Percentiles rank a stretch among this genome's conserved stretches.
phyloP scores from a whole-genome alignment of 805 yeast genomes.

The Starmerella tilneyi region DNA sequence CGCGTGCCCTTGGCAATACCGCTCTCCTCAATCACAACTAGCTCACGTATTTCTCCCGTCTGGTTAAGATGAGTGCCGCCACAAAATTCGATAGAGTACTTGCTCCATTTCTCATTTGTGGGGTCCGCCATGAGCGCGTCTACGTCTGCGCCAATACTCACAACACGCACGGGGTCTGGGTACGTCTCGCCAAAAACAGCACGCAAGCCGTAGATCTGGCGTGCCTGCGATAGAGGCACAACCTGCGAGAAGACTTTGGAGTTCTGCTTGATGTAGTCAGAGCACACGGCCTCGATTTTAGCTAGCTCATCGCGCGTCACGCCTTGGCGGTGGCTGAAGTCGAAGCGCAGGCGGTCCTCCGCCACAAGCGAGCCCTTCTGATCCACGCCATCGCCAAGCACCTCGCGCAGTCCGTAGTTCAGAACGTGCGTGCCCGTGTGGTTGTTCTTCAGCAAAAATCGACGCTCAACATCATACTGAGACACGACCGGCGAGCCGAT shows the following conservation, averaged over 20 bases:
- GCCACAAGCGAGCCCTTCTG: constrained; percentile 97
- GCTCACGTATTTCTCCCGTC: constrained; percentile 86
- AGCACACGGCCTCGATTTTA: constrained; percentile 64
- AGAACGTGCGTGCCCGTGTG: constrained; percentile 97
- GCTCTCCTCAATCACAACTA: constrained; percentile 82
- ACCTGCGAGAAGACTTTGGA: constrained; percentile 71
- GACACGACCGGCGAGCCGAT: constrained; percentile 69
- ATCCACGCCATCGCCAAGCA: constrained; percentile 77
- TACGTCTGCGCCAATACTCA: constrained; percentile 85
- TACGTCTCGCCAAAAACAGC: constrained; percentile 98
- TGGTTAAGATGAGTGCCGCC: constrained; percentile 97
- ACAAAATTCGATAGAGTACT: constrained; percentile 84
- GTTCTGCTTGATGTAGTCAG: constrained; percentile 60
- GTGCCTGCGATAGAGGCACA: constrained; percentile 64
- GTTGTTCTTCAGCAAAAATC: constrained; percentile 94
- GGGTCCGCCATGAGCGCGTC: constrained; percentile 70
- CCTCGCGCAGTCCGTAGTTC: constrained; percentile 77
- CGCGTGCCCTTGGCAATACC: constrained; percentile 99
- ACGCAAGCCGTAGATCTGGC: constrained; percentile 70
- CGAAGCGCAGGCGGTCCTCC: constrained; percentile 90
- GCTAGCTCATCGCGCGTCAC: constrained; percentile 59
- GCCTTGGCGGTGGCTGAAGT: constrained; percentile 87
- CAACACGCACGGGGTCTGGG: constrained; percentile 98
- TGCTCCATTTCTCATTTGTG: constrained; percentile 60
- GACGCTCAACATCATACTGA: constrained; percentile 80